These are phyloP conservation scores for Bolboschoenoplectus hybrid DNA, from an alignment of 202 grass and related monocot genomes.

Conservation along the genomic window DNA sequence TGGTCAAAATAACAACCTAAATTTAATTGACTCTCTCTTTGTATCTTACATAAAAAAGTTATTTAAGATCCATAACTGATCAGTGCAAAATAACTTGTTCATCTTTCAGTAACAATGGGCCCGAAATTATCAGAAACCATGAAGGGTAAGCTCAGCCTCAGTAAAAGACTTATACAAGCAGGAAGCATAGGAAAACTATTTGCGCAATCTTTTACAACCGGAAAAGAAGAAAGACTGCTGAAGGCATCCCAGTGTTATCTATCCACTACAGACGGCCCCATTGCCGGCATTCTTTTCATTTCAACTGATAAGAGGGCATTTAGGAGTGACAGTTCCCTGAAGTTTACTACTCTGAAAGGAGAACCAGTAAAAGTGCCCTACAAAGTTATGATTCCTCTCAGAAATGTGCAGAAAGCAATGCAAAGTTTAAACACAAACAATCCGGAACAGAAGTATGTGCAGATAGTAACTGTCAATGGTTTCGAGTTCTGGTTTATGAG, in stretches of 20 bases:
- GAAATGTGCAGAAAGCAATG: no score
- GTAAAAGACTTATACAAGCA: no score
- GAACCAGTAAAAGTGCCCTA: no score
- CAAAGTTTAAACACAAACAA: conserved; percentile 22
- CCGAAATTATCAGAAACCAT: conserved; percentile 45
- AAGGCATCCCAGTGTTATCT: conserved; percentile 93
- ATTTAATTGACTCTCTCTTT: neutral
- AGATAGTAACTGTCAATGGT: conserved; percentile 69
- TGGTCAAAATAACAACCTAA: conserved; percentile 3
- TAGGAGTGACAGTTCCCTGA: neutral
- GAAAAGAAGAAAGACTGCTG: conserved; percentile 53
- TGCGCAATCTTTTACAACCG: no score
- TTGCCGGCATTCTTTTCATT: conserved; percentile 83
- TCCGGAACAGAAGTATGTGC: conserved; percentile 76
- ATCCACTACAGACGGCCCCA: conserved; percentile 75
- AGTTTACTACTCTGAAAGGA: no score
- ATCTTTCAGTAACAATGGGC: conserved; percentile 56
- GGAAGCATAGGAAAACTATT: no score
- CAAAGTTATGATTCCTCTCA: no score
- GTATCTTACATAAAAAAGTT: neutral
- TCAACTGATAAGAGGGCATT: conserved; percentile 42
- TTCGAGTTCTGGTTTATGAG: conserved; percentile 99
- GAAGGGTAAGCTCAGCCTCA: no score
- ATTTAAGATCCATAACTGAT: no score
- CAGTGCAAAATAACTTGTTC: neutral